Base-by-base conservation (phyloP, 345 rosid species). In the Eutrema japonicum region DNA sequence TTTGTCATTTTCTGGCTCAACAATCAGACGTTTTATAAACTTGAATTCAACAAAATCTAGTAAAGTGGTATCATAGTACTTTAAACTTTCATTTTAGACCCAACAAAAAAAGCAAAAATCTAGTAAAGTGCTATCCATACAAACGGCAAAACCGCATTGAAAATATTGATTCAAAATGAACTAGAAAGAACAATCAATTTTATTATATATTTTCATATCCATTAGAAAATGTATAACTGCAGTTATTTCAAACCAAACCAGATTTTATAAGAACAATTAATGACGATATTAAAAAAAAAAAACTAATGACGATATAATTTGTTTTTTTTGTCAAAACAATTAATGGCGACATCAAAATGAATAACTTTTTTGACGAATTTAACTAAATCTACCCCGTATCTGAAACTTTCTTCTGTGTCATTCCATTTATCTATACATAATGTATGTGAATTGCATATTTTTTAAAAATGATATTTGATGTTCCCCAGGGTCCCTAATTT, bases 401-500 rank as follows among this genome's bases (percentile, higher is more conserved):
- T 22, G 22, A 22, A 22, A 22, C 22, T 22, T 22, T 22, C 22
- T 22, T 22, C 22, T 22, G 22, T 22, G 22, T 22, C 22, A 22
- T 22, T 22, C 22, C 22, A 22, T 22, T 22, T 22, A 22, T 22
- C 22, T 22, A 71, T 47, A 33, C 10, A 18, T 50, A 13, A 9
- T 36, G 13, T 51, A 51, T 30, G 16, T 30, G 54, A 32, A n/a
- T 9, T 14, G 16, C 41, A 66, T 47, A 38, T 22, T 22, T 22
- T 27, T 48, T 38, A 41, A 54, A 56, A 57, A 67, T 54, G 13
- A 3, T 13, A 27, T 16, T 50, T 67, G 54, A 67, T 67, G 54
- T 40, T 58, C 67, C 73, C 77, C 73, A 6, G 51, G 68, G 59
- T 61, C 37, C 65, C 4, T 41, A 50, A 66, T 67, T 74, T 30